Evolutionary conservation across 768 basidiomycete species (phyloP), one percentile per base, ranked within the genome.

Genomic region (Ramaria sp.): DNA sequence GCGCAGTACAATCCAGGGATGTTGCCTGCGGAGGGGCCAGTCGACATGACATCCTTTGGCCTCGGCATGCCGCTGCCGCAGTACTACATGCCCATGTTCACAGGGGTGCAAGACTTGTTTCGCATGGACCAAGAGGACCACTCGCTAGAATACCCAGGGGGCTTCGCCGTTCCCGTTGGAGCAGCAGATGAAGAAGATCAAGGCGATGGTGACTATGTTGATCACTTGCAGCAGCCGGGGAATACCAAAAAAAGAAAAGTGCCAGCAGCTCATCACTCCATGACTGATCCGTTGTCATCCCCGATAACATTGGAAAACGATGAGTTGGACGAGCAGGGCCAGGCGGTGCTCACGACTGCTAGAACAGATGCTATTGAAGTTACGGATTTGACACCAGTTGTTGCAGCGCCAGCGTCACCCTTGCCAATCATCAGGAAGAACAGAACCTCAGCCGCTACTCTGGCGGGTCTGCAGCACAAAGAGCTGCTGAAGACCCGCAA

Each of bases 161-260:
- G 55, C 3, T 49, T 53, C 18, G 52, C 52, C 0, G 42, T 48
- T 10, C 43, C 55, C 13, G 56, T 44, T 28, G 51, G 54, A 7
- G 55, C 56, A 28, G 45, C 32, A 1, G 75, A 76, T 52, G 78
- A 77, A 37, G 78, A 81, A 44, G 77, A 76, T 58, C 70, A 73
- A 28, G 76, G 69, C 9, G 81, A 79, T 58, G 79, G 73, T 20
- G 85, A 85, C 62, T 82, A 81, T 59, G 62, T 74, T 15, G 84
- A 88, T 64, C 82, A 85, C 61, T 67, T 82, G 28, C 81, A 78
- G 57, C 87, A 88, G 59, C 86, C 82, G 3, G 83, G 83, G 7
- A 91, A 91, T 62, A 85, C 86, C 47, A 91, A 91, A 78, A 91
- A 91, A 70, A 75, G 88, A 47, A 91, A 91, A 65, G 88, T 91